Conservation (phyloP, 495 filamentous ascomycete genomes). For the Copromyces sp. region DNA sequence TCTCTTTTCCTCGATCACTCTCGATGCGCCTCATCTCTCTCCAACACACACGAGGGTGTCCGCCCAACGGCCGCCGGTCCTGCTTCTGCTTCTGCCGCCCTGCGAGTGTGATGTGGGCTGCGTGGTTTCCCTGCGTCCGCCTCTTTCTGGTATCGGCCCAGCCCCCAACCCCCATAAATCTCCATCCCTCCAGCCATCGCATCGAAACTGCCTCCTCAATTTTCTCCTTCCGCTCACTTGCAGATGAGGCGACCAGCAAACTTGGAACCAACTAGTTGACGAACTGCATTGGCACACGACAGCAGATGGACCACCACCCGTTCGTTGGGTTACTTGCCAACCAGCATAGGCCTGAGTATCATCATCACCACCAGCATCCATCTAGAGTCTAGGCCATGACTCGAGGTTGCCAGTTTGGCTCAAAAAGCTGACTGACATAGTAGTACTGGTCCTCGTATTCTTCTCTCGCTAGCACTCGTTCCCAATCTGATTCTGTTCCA, state of each 20-base stretch:
- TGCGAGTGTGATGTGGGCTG: background rate
- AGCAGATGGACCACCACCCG: background rate
- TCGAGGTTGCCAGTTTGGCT: slow-evolving; percentile 40
- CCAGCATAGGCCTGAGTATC: background rate
- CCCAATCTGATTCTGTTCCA: slow-evolving; percentile 30
- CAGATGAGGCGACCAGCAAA: background rate
- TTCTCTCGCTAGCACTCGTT: slow-evolving; percentile 22
- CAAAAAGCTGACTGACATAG: slow-evolving; percentile 43
- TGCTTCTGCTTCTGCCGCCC: background rate
- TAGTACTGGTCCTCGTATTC: slow-evolving; percentile 40
- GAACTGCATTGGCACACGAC: background rate
- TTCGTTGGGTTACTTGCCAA: background rate
- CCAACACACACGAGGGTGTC: background rate
- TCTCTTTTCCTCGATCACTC: background rate
- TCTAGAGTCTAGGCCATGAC: slow-evolving; percentile 23
- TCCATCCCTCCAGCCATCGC: background rate
- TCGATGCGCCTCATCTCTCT: background rate
- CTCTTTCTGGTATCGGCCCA: background rate
- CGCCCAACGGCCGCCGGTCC: background rate
- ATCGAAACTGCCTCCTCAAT: background rate
- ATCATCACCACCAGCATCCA: background rate
- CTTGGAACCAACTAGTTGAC: background rate
- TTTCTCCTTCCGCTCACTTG: background rate
- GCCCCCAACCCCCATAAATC: background rate
- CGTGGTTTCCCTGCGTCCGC: background rate